Evolutionary conservation across 768 basidiomycete species (phyloP).

Genomic region (Kwoniella europaea): DNA sequence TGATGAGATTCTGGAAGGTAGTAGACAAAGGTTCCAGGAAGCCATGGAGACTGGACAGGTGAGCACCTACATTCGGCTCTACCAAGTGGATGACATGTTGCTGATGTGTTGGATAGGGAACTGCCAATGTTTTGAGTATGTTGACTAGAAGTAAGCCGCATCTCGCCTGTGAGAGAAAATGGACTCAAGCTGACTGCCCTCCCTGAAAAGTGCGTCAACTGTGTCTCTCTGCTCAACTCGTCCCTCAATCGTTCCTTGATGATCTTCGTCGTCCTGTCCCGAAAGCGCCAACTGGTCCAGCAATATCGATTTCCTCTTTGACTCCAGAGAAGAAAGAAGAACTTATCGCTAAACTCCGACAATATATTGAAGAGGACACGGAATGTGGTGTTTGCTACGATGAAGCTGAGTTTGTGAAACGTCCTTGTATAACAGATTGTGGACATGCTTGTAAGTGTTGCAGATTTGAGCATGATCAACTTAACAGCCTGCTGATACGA

Average conservation of each 20-base stretch:
- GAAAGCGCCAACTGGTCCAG: constrained; percentile 9
- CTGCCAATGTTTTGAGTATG: constrained; percentile 46
- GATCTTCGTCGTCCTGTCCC: constrained; percentile 33
- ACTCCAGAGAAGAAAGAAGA: constrained; percentile 25
- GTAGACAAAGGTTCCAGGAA: constrained; percentile 30
- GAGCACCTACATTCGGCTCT: neutral
- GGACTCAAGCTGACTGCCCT: neutral
- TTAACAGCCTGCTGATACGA: neutral
- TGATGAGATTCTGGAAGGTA: constrained; percentile 38
- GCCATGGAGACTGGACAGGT: constrained; percentile 41
- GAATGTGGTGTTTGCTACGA: constrained; percentile 45
- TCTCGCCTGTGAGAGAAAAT: neutral
- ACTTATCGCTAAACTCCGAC: constrained; percentile 42
- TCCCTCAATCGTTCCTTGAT: constrained; percentile 45
- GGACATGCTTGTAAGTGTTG: constrained; percentile 43
- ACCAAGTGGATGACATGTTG: neutral
- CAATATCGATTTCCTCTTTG: constrained; percentile 28
- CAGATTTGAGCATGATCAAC: neutral
- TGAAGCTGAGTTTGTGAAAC: constrained; percentile 23
- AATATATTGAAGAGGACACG: constrained; percentile 37
- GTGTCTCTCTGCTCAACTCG: constrained; percentile 41
- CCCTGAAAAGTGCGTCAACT: constrained; percentile 45
- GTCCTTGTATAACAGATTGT: constrained; percentile 47
- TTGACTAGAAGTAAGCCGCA: constrained; percentile 44
- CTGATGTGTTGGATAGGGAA: constrained; percentile 22